Evolutionary conservation across 2,329 filamentous ascomycete species (phyloP).

Genomic region (Periconia sp.): DNA sequence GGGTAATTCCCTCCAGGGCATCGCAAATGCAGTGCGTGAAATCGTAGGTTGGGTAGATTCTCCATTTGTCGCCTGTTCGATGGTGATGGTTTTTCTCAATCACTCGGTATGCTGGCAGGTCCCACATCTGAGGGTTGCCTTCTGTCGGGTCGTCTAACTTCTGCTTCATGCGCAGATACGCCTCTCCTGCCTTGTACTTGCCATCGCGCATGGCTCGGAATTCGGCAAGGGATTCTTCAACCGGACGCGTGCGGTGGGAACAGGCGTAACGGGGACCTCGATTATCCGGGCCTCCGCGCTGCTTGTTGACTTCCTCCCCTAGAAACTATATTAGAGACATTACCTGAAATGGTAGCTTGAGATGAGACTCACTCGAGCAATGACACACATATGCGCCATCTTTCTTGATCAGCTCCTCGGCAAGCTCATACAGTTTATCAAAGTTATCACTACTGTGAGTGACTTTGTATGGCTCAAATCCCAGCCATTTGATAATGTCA

Average conservation of each 20-base stretch:
- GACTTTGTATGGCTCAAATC: constrained; percentile 75
- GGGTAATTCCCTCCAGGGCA: constrained; percentile 88
- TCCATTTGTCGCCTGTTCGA: constrained; percentile 80
- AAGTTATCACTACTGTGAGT: constrained; percentile 94
- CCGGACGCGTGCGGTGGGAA: constrained; percentile 72
- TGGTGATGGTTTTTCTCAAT: constrained; percentile 73
- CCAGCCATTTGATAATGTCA: constrained; percentile 85
- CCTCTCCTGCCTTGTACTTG: constrained; percentile 82
- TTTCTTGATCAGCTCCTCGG: constrained; percentile 76
- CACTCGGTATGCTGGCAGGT: constrained; percentile 87
- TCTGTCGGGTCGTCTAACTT: constrained; percentile 63
- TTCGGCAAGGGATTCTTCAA: constrained; percentile 76
- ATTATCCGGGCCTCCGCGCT: constrained; percentile 76
- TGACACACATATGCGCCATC: constrained; percentile 81
- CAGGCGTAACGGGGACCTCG: constrained; percentile 75
- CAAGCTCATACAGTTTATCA: constrained; percentile 81
- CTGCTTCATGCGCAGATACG: constrained; percentile 92
- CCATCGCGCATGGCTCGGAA: constrained; percentile 91
- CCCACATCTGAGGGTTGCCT: constrained; percentile 95
- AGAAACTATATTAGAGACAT: constrained; percentile 24
- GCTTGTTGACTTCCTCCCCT: constrained; percentile 80
- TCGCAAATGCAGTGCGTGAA: constrained; percentile 90
- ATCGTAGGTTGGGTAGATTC: constrained; percentile 94
- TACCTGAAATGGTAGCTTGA: neutral
- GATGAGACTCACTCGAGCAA: constrained; percentile 60